Evolutionary conservation across 73 alveolate genomes (phyloP).

Genomic region (Paramecium octaurelia): DNA sequence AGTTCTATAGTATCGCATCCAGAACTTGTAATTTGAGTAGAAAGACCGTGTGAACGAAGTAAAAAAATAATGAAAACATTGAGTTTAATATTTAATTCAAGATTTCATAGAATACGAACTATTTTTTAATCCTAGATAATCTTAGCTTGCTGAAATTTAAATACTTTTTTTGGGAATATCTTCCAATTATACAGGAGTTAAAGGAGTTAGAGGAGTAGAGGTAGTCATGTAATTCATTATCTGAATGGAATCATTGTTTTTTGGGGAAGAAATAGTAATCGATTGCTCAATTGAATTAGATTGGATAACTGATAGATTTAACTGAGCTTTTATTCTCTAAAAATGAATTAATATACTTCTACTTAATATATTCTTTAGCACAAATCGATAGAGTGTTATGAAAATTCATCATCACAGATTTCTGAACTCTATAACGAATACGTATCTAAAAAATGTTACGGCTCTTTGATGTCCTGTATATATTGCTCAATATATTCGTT

Average conservation of each 20-base stretch:
- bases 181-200: neutral
- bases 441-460: neutral
- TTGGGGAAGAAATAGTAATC: neutral
- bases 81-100: neutral
- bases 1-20: neutral
- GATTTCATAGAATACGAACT: neutral
- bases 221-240: neutral
- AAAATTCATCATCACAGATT: neutral
- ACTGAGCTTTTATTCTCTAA: neutral
- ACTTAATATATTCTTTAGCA: neutral
- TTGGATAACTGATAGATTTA: neutral
- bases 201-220: conserved; percentile 1
- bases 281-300: neutral
- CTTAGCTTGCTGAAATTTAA: neutral
- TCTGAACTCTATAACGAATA: neutral
- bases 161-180: neutral
- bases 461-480: neutral
- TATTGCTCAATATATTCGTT: neutral
- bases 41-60: neutral
- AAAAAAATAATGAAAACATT: too few species aligned
- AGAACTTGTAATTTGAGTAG: neutral
- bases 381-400: neutral
- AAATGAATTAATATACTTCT: neutral
- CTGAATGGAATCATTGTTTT: neutral
- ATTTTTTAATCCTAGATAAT: neutral